Base-by-base conservation (phyloP, 352 stramenopile species). In the Globisporangium spinosum region DNA sequence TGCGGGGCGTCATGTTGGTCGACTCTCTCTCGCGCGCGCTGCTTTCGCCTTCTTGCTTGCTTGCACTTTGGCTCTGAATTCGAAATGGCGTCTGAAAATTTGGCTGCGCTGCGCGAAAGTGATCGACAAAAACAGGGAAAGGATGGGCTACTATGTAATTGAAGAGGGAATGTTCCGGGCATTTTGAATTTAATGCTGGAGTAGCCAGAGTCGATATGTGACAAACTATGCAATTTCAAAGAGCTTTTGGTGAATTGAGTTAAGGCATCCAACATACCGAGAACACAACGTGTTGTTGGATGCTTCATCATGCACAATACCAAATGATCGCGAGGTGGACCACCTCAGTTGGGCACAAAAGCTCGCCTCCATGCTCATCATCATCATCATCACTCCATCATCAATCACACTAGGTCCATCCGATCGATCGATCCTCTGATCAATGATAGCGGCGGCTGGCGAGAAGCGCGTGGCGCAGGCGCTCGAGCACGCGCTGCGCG, bases 401-500 rank as follows among this genome's bases (percentile, higher is more conserved):
- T 27, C 51, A 55, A 29, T 56, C 49, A 51, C 15, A 15, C 17
- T 20, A 20, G 12, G 15, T 22, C 43, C 43, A 51, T 51, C 43
- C 43, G 43, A 51, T 51, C 43, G 2, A 61, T 49, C 9, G 8
- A 53, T 9, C 17, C 54, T 25, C 27, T 32, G 3, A 32, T 32
- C 38, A 22, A 53, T 27, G 51, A 22, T 25, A 17, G 51, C 22
- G 51, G 17, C n/a, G 23, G 15, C 34, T 22, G 43, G 43, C 5
- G 51, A 62, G 35, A 32, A 58, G 23, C 53, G 13, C 23, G 29
- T 55, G 23, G 63, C 35, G 10, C 35, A 70, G 59, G 77, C 77
- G 60, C 68, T 94, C 64, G 77, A 77, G 45, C 64, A 72, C 38
- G 80, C 82, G 65, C 70, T 94, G 67, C 76, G 85, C 59, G 75